These are phyloP conservation scores for Aegilops tauschii DNA, from an alignment of 176 grass and related monocot species.

Conservation along the genomic window DNA sequence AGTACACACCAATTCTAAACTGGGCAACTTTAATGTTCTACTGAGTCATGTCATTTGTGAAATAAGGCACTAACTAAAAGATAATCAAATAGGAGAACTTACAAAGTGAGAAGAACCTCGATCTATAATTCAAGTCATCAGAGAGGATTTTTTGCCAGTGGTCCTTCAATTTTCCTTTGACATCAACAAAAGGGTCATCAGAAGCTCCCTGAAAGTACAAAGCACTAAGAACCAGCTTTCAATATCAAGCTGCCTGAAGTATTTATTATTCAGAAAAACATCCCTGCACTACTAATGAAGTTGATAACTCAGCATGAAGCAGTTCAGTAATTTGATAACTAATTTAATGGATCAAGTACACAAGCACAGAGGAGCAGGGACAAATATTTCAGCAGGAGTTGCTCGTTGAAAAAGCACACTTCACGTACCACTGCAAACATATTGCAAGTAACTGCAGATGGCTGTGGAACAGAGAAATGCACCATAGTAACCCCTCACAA, in stretches of 20 bases:
- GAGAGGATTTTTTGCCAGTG: constrained; percentile 53
- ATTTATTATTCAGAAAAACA: constrained; percentile 4
- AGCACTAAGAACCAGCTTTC: background rate
- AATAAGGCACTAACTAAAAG: background rate
- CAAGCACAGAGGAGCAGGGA: background rate
- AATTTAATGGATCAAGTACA: background rate
- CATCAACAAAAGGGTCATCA: constrained; percentile 36
- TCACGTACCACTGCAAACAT: background rate
- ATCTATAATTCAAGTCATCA: constrained; percentile 41
- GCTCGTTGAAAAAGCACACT: background rate
- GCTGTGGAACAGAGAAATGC: background rate
- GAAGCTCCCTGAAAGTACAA: constrained; percentile 40
- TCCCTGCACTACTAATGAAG: background rate
- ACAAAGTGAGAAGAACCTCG: constrained; percentile 72
- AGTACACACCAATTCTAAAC: background rate
- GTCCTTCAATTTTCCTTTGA: constrained; percentile 55
- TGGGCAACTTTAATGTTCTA: background rate
- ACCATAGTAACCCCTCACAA: background rate
- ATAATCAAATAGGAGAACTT: constrained; percentile 30
- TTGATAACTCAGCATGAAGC: constrained; percentile 4
- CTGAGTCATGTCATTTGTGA: background rate
- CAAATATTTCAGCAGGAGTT: background rate
- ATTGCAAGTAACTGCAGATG: background rate
- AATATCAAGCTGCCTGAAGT: background rate
- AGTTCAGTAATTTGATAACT: background rate